These are phyloP conservation scores for Eragrostis curvula DNA, from an alignment of 176 grass and related monocot genomes.

Conservation along the genomic window DNA sequence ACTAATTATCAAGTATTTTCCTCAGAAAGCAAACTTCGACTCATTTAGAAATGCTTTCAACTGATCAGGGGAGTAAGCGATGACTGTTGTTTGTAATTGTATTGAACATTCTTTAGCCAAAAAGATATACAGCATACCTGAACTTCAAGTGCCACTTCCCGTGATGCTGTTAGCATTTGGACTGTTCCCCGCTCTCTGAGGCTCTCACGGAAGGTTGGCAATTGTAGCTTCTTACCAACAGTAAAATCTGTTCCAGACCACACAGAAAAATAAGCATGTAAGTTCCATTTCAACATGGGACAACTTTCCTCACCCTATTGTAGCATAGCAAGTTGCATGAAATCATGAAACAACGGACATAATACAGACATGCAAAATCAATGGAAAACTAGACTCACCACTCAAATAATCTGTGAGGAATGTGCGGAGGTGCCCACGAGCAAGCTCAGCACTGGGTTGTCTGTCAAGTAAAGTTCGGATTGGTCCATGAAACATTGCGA, in stretches of 20 bases:
- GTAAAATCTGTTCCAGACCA: constrained; percentile 69
- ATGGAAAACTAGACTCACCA: constrained; percentile 52
- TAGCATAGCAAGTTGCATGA: neutral
- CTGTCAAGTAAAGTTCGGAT: constrained; percentile 83
- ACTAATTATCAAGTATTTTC: neutral
- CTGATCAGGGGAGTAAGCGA: constrained; percentile 13
- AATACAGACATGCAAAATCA: constrained; percentile 7
- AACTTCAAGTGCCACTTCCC: constrained; percentile 97
- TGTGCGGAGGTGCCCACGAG: constrained; percentile 68
- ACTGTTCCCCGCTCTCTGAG: constrained; percentile 81
- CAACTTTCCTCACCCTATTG: neutral
- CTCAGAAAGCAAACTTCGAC: neutral
- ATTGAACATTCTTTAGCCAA: neutral
- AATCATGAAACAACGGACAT: neutral
- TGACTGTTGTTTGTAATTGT: constrained; percentile 1
- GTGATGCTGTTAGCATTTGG: constrained; percentile 92
- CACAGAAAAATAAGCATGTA: constrained; percentile 22
- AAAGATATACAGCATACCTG: constrained; percentile 59
- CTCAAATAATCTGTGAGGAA: constrained; percentile 96
- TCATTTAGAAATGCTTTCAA: constrained; percentile 25
- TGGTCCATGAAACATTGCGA: constrained; percentile 80
- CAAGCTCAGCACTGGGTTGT: constrained; percentile 86
- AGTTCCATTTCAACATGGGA: neutral
- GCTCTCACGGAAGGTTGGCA: constrained; percentile 88
- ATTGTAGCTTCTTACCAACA: constrained; percentile 75